phyloP scores from a whole-genome alignment of 2,329 filamentous ascomycete genomes.

The Coccinonectria pachysandricola region DNA sequence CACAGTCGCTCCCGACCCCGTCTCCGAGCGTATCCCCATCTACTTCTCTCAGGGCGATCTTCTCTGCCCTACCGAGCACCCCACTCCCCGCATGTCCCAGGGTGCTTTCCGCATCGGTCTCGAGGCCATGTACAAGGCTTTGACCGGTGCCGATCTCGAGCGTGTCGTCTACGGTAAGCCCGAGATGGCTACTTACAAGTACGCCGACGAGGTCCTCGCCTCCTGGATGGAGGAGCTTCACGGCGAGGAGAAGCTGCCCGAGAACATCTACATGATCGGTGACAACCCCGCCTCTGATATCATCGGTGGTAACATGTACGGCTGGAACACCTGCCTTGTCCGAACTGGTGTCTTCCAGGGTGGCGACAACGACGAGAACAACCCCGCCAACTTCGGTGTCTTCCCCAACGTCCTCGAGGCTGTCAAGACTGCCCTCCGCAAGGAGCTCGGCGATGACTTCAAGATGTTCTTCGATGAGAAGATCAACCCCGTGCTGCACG shows the following conservation, averaged over 20 bases:
- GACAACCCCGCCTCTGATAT: constrained; percentile 50
- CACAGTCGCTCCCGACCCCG: constrained; percentile 36
- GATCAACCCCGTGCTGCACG: constrained; percentile 56
- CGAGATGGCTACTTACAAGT: constrained; percentile 61
- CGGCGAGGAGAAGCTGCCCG: constrained; percentile 55
- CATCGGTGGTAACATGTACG: constrained; percentile 65
- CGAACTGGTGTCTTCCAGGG: constrained; percentile 72
- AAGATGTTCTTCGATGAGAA: constrained; percentile 61
- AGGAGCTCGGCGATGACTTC: constrained; percentile 65
- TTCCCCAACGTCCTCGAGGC: constrained; percentile 65
- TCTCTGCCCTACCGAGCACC: constrained; percentile 73
- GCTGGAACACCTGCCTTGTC: constrained; percentile 72
- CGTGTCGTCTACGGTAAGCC: constrained; percentile 53
- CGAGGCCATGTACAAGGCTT: constrained; percentile 61
- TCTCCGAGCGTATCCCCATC: constrained; percentile 50
- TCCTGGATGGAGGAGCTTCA: constrained; percentile 70
- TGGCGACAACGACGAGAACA: constrained; percentile 64
- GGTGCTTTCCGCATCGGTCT: constrained; percentile 75
- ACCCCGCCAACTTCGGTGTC: constrained; percentile 67
- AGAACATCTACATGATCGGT: constrained; percentile 80
- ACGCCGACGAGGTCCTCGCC: constrained; percentile 48
- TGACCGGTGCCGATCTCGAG: constrained; percentile 39
- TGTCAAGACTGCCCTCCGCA: constrained; percentile 49
- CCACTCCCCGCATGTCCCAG: constrained; percentile 73
- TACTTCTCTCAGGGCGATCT: constrained; percentile 84